Evolutionary conservation across 441 rosid species (phyloP).

Genomic region (Pelargonium australe): DNA sequence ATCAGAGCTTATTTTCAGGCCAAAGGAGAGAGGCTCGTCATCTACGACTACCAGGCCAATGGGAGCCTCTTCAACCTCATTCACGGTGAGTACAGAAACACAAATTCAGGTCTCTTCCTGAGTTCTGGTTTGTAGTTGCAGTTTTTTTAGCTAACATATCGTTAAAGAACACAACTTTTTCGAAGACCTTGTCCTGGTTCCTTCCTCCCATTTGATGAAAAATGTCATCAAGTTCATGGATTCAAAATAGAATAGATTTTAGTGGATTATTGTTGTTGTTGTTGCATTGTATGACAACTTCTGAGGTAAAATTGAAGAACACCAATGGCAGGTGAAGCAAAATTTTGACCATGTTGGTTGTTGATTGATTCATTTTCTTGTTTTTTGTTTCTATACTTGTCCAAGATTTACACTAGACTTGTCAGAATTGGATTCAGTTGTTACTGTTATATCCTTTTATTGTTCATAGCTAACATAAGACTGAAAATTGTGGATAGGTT

Average conservation of each 20-base stretch:
- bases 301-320: not conserved
- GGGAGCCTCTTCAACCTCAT: constrained; percentile 87
- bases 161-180: too few relatives aligned
- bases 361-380: not conserved
- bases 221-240: too few relatives aligned
- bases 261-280: not conserved
- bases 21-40: constrained; percentile 71
- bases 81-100: constrained; percentile 46
- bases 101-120: not conserved
- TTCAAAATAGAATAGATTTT: too few relatives aligned
- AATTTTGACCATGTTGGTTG: not conserved
- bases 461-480: not conserved
- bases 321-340: not conserved
- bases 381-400: not conserved
- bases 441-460: not conserved
- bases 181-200: too few relatives aligned
- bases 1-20: constrained; percentile 73
- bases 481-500: constrained; percentile 34
- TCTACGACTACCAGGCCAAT: constrained; percentile 72
- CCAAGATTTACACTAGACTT: not conserved
- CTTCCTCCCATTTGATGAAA: too few relatives aligned
- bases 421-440: not conserved
- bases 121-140: not conserved
- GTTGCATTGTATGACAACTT: not conserved
- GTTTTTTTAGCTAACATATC: not conserved